Conservation (phyloP, 2,329 filamentous ascomycete species). For the Aaosphaeria pasadenensis region DNA sequence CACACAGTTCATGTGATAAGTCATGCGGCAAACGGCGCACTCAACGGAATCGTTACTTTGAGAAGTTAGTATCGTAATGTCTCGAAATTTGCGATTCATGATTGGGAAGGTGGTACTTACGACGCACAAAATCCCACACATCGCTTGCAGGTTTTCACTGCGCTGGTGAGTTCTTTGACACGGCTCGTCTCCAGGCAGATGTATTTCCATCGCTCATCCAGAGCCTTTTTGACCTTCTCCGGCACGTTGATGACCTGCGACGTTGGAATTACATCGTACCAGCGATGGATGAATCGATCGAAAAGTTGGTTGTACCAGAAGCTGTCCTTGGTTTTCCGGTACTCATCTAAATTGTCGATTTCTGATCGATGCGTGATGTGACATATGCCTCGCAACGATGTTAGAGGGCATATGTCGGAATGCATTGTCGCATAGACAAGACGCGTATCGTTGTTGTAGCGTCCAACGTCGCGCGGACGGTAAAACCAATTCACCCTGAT, state of each 20-base stretch:
- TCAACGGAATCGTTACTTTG: slow-evolving; percentile 87
- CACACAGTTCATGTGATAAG: slow-evolving; percentile 98
- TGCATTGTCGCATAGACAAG: slow-evolving; percentile 97
- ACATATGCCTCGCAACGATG: slow-evolving; percentile 90
- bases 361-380: slow-evolving; percentile 85
- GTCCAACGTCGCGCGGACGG: slow-evolving; percentile 90
- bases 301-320: slow-evolving; percentile 99
- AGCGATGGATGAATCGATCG: slow-evolving; percentile 96
- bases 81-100: background rate
- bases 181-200: slow-evolving; percentile 91
- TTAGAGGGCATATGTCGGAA: slow-evolving; percentile 90
- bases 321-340: slow-evolving; percentile 77
- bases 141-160: slow-evolving; percentile 92
- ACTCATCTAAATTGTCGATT: slow-evolving; percentile 77
- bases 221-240: slow-evolving; percentile 87
- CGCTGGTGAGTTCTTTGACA: slow-evolving; percentile 92
- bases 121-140: slow-evolving; percentile 88
- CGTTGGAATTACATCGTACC: slow-evolving; percentile 95
- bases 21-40: slow-evolving; percentile 90
- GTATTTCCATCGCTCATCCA: slow-evolving; percentile 95
- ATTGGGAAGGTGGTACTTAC: slow-evolving; percentile 50
- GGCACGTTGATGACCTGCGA: slow-evolving; percentile 93
- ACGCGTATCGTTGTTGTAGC: slow-evolving; percentile 86
- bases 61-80: background rate
- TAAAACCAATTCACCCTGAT: slow-evolving; percentile 98